Evolutionary conservation across 257 asterid species (phyloP), one percentile per base, ranked within the genome.

Genomic region (Solanum piurae): DNA sequence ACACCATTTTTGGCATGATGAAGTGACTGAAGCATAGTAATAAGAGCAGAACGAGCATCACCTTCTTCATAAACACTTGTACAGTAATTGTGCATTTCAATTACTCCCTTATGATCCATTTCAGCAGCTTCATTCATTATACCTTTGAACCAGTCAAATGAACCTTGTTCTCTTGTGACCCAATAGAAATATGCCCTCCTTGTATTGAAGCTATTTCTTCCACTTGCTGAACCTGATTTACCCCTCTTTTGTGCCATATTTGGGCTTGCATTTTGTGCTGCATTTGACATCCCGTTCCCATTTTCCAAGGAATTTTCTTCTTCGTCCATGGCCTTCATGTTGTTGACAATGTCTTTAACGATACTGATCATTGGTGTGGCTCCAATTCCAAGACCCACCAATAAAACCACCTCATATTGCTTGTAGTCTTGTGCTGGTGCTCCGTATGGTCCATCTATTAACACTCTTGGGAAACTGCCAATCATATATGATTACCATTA

Each of bases 381-480:
- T 1, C 98, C 98, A 13, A 95, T 96, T 12, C 98, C 98, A 9
- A 96, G 93, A 20, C 98, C 98, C 1, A 96, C 98, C 38, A 96
- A 88, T 33, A 96, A 83, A 16, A 96, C 98, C 2, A 96, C 98
- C 1, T 96, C 98, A 84, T 96, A 96, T n/a, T 96, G 92, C 91
- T 96, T 95, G 96, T 96, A 96, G 91, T 96, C 98, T 92, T 96
- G 98, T 71, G 98, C 95, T 46, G 98, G 98, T 87, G 98, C 98
- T 79, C 98, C 98, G 21, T 96, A 96, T 87, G 98, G 98, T 46
- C 98, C 98, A 64, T 96, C 98, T 10, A 96, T 95, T 87, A 95
- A 87, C 71, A 96, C 98, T 85, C 80, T 91, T 0, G 98, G 98
- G 88, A 93, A 95, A 72, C 98, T 95, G 92, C 88, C 84, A 68